Base-by-base conservation (phyloP, 2,329 filamentous ascomycete genomes). In the Macroventuria anomochaeta region DNA sequence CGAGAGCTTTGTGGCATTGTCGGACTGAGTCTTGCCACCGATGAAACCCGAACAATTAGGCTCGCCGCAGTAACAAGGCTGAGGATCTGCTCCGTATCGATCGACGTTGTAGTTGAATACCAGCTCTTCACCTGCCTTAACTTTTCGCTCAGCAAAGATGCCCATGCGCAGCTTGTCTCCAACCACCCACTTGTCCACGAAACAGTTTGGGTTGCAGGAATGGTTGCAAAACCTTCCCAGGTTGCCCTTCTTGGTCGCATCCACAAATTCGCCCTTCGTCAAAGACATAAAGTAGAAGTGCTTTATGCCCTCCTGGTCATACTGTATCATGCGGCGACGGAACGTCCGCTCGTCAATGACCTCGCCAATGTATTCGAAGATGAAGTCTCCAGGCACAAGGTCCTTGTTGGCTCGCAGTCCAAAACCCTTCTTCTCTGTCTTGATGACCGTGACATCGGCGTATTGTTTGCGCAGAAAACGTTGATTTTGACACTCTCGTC, bases 281-380 rank as follows among this genome's bases (percentile, higher is more conserved):
- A 99, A 86, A 23, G 95, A 97, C 95, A 99, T 99, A 80, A 99
- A 99, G 77, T 99, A 99, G 75, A 99, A 99, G 77, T 99, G 95
- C 75, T 96, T 96, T 82, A 99, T 97, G 57, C 93, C 93, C 74
- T 97, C 91, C 40, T 95, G 85, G 71, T 97, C 92, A 76, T 99
- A 99, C 69, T 96, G 89, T 32, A 91, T 80, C 87, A 96, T 97
- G 57, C 95, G 91, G 53, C 87, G 86, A 50, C 92, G 89, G 71
- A 97, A 97, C 10, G 89, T 89, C 25, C 85, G 83, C 76, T 99
- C 93, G 67, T 96, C 93, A 73, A 99, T 97, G 65, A 97, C 95
- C 77, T 99, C 95, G 65, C 95, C 95, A 65, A 99, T 93, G 75
- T 99, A 99, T 77, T 99, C 95, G 73, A 91, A 97, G 65, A 99